Evolutionary conservation across 2,329 filamentous ascomycete species (phyloP).

Genomic region (Epichloe coenophiala): DNA sequence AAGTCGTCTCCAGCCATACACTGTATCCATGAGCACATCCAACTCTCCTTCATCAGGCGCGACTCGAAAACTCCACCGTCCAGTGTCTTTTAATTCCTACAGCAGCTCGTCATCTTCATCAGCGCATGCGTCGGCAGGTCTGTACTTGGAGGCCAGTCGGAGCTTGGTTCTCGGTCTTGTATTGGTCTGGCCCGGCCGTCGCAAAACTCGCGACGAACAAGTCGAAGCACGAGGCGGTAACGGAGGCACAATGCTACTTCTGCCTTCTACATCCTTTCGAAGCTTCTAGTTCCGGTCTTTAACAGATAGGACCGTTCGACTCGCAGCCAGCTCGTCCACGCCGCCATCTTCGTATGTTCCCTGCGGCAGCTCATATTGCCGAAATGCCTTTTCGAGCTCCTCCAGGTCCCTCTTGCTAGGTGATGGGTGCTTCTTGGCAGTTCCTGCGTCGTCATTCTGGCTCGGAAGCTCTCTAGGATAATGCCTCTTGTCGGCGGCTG

Average conservation of each 20-base stretch:
- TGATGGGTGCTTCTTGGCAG: slow-evolving; percentile 31
- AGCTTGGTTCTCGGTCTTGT: neutral
- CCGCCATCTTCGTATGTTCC: slow-evolving; percentile 9
- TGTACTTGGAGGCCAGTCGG: neutral
- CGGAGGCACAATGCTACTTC: neutral
- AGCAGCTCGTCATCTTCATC: slow-evolving; percentile 5
- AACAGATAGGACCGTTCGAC: slow-evolving; percentile 7
- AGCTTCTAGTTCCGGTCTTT: slow-evolving; percentile 17
- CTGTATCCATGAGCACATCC: neutral
- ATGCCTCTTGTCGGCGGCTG: neutral
- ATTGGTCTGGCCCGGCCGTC: neutral
- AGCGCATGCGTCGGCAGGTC: neutral
- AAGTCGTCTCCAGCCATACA: neutral
- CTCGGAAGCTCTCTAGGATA: neutral
- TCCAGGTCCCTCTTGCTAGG: slow-evolving; percentile 28
- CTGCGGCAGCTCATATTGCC: slow-evolving; percentile 16
- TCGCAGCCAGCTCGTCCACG: slow-evolving; percentile 18
- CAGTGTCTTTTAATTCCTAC: neutral
- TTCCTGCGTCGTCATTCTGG: slow-evolving; percentile 4
- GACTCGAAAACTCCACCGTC: neutral
- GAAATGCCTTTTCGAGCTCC: slow-evolving; percentile 22
- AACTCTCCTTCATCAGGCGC: neutral
- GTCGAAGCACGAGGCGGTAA: neutral
- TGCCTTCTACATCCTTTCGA: neutral
- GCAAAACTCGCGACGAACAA: neutral